phyloP scores from a whole-genome alignment of 495 filamentous ascomycete species.

The Tetracladium marchalianum region DNA sequence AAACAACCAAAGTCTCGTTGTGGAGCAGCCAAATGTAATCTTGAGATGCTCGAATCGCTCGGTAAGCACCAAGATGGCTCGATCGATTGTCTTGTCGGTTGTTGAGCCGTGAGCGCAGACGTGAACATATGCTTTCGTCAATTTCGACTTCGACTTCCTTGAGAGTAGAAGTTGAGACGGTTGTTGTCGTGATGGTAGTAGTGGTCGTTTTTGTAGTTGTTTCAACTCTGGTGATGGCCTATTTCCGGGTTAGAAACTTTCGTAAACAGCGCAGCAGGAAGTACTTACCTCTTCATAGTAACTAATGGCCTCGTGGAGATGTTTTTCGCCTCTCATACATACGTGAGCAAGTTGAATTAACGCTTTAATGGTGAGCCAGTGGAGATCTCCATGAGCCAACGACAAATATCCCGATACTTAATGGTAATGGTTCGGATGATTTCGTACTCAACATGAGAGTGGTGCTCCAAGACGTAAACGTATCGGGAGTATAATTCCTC shows the following conservation, averaged over 20 bases:
- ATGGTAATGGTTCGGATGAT: slow-evolving; percentile 32
- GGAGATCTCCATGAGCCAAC: slow-evolving; percentile 38
- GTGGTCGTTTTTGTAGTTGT: slow-evolving; percentile 29
- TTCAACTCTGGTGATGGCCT: not conserved
- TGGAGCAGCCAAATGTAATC: slow-evolving; percentile 45
- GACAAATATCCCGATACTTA: slow-evolving; percentile 45
- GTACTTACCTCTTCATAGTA: slow-evolving; percentile 45
- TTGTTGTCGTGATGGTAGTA: slow-evolving; percentile 34
- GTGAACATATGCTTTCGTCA: slow-evolving; percentile 46
- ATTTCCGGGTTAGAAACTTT: too few species aligned
- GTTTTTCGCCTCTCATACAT: slow-evolving; percentile 39
- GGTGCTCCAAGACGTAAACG: slow-evolving; percentile 41
- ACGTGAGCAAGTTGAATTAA: slow-evolving; percentile 44
- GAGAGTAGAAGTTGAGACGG: slow-evolving; percentile 21
- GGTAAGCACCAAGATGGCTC: slow-evolving; percentile 39
- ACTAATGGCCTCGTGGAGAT: slow-evolving; percentile 42
- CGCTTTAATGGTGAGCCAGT: slow-evolving; percentile 41
- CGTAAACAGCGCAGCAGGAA: slow-evolving; percentile 8
- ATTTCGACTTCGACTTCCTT: slow-evolving; percentile 41
- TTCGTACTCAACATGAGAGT: slow-evolving; percentile 31
- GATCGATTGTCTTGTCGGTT: slow-evolving; percentile 34
- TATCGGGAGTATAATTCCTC: slow-evolving; percentile 47
- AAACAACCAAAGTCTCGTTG: slow-evolving; percentile 40
- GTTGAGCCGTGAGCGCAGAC: slow-evolving; percentile 30
- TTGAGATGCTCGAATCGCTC: slow-evolving; percentile 43